Evolutionary conservation across 148 eudicot species (phyloP), one percentile per base, ranked within the genome.

Genomic region (Persicaria tinctoria): DNA sequence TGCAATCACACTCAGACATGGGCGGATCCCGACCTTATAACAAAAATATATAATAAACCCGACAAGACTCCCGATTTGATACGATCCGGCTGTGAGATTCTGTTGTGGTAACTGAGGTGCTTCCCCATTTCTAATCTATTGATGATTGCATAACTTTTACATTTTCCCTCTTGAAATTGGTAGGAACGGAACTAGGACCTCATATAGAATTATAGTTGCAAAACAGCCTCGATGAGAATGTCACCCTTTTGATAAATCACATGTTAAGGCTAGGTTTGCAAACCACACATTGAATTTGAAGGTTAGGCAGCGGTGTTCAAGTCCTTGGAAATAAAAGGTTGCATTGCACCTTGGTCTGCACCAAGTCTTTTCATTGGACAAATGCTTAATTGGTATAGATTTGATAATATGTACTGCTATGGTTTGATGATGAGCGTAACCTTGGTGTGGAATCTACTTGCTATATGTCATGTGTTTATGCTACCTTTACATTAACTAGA

Each of bases 91-190:
- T n/a, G n/a, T n/a, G n/a, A n/a, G n/a, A n/a, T n/a, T n/a, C n/a
- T 54, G 83, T 94, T 72, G 97, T 94, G 62, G 80, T 91, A 82
- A 89, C 96, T 68, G 98, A 94, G 96, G 98, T 94, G 87, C 27
- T 64, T 47, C 66, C 80, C 74, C 66, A 70, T 51, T 49, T 64
- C 70, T 14, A 4, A 1, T 38, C 47, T 41, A 4, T 32, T 16
- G 10, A 27, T 62, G 4, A 45, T 62, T 62, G 68, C 68, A 62
- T 23, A 23, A 1, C 45, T 9, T 18, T 3, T 18, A 32, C 11
- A 9, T 62, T 59, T 11, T 57, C 8, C 18, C 41, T 64, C 41
- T 27, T 27, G 32, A 27, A 27, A 27, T 27, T 27, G 1, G 32
- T 27, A 27, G 32, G 32, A 27, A 27, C 1, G 32, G 32, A 27